Percentiles rank a stretch among this genome's conserved stretches.
Conservation (phyloP, 306 rosid genomes). For the Rosa rugosa region DNA sequence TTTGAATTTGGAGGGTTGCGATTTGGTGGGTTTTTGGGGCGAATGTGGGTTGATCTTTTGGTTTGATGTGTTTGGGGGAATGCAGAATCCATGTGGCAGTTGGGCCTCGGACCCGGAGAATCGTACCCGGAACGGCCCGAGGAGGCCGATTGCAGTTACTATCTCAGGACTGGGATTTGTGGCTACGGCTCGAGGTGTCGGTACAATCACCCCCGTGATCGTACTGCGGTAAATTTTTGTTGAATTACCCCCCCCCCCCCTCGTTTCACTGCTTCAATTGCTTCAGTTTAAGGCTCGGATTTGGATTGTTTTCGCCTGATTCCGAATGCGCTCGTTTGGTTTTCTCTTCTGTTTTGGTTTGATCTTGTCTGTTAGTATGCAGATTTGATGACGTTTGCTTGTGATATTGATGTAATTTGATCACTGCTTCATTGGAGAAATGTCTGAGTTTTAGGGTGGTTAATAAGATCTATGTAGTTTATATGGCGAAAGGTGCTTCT, state of each 20-base stretch:
- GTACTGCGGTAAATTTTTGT: conserved; percentile 58
- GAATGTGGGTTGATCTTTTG: conserved; percentile 39
- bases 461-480: conserved; percentile 36
- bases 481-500: not conserved
- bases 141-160: conserved; percentile 87
- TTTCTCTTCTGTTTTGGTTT: conserved; percentile 28
- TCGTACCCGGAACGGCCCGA: conserved; percentile 86
- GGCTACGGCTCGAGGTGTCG: conserved; percentile 95
- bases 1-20: conserved; percentile 33
- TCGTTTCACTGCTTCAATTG: not conserved
- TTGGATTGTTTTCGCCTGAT: conserved; percentile 17
- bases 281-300: conserved; percentile 23
- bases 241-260: not conserved
- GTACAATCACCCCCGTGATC: conserved; percentile 96
- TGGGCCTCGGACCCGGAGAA: conserved; percentile 64
- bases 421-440: conserved; percentile 12
- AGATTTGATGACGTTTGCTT: conserved; percentile 23
- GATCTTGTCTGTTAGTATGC: conserved; percentile 34
- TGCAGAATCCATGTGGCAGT: conserved; percentile 75
- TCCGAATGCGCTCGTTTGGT: conserved; percentile 17
- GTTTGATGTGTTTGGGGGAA: conserved; percentile 28
- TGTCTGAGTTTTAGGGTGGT: conserved; percentile 3
- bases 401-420: conserved; percentile 7
- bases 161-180: conserved; percentile 80
- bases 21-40: conserved; percentile 36